A percentile compares a stretch with the other conserved stretches of the same genome.
Evolutionary conservation across 2,329 filamentous ascomycete genomes (phyloP).

Genomic region (Talaromyces sp.): DNA sequence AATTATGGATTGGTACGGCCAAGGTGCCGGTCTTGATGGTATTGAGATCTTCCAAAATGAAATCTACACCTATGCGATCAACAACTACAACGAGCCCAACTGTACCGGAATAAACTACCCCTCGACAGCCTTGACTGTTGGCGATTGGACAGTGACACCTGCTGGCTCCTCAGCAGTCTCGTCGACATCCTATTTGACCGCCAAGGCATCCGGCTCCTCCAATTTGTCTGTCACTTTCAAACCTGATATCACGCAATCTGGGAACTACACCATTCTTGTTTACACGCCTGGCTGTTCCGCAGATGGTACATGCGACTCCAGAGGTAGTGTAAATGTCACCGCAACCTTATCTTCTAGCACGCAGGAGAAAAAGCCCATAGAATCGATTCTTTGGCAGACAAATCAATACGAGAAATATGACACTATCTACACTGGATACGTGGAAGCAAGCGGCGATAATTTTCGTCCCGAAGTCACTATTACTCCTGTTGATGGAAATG

Average conservation of each 20-base stretch:
- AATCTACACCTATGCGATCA: slow-evolving; percentile 78
- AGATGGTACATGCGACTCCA: slow-evolving; percentile 68
- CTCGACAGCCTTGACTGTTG: slow-evolving; percentile 64
- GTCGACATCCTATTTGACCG: slow-evolving; percentile 67
- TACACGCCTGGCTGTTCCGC: slow-evolving; percentile 88
- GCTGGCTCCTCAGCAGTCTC: slow-evolving; percentile 54
- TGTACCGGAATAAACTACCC: slow-evolving; percentile 63
- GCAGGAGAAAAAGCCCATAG: slow-evolving; percentile 46
- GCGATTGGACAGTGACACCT: slow-evolving; percentile 64
- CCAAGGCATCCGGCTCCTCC: slow-evolving; percentile 54
- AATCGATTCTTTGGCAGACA: slow-evolving; percentile 72
- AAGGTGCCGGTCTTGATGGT: slow-evolving; percentile 76
- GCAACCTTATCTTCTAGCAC: slow-evolving; percentile 56
- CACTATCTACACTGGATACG: slow-evolving; percentile 76
- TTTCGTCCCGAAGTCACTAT: slow-evolving; percentile 81
- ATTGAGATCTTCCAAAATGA: slow-evolving; percentile 80
- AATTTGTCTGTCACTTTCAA: slow-evolving; percentile 61
- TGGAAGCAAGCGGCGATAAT: slow-evolving; percentile 66
- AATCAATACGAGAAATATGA: slow-evolving; percentile 98
- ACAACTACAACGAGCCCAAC: slow-evolving; percentile 80
- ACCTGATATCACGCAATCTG: slow-evolving; percentile 80
- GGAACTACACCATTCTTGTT: slow-evolving; percentile 84
- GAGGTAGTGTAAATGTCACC: slow-evolving; percentile 79
- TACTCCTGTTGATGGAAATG: slow-evolving; percentile 57
- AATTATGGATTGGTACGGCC: slow-evolving; percentile 81